Evolutionary conservation across 176 grass and related monocot species (phyloP), one percentile per base, ranked within the genome.

Genomic region (Hordeum marinum): DNA sequence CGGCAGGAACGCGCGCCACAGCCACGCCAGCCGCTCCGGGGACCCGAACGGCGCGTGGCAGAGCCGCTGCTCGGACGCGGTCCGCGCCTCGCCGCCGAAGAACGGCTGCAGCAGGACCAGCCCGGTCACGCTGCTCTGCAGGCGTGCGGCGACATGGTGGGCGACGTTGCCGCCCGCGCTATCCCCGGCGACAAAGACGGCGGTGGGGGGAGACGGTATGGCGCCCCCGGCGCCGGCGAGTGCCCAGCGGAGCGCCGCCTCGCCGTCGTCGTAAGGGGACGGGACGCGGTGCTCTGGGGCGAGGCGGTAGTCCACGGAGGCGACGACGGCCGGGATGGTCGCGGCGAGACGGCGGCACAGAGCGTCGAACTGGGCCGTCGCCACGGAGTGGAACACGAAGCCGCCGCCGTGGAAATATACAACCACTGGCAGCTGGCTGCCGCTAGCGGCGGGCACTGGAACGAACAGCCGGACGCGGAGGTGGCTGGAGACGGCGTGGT

Each of bases 151-250:
- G 32, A 88, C 82, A 68, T 93, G 85, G 85, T 90, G 91, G 8
- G 88, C 91, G 32, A 93, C 12, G 85, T 91, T 88, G 6, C 86
- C 89, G 21, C 86, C 92, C 11, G 92, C 83, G 79, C 92, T 94
- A 65, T 94, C 92, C 8, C 92, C 89, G 5, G 63, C 68, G 23
- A 94, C 57, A 64, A 94, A 94, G 59, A 88, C 81, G 61, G 59
- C 32, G 2, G 90, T 9, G 17, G 83, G 20, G 4, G 75, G 58
- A 14, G 40, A 77, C 31, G 68, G 46, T n/a, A 90, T 40, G 26
- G 65, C 72, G 27, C 79, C 82, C 13, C 84, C 55, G 11, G 48
- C 55, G 9, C 78, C 84, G 23, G 83, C 59, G 68, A 83, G 89
- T 4, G 40, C 48, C 87, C 90, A 92, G 2, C 59, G 81, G 40